Percentiles rank a stretch among this genome's conserved stretches.
These are phyloP conservation scores for Chaetothyriales sp. DNA, from an alignment of 2,329 filamentous ascomycete genomes.

Conservation along the genomic window DNA sequence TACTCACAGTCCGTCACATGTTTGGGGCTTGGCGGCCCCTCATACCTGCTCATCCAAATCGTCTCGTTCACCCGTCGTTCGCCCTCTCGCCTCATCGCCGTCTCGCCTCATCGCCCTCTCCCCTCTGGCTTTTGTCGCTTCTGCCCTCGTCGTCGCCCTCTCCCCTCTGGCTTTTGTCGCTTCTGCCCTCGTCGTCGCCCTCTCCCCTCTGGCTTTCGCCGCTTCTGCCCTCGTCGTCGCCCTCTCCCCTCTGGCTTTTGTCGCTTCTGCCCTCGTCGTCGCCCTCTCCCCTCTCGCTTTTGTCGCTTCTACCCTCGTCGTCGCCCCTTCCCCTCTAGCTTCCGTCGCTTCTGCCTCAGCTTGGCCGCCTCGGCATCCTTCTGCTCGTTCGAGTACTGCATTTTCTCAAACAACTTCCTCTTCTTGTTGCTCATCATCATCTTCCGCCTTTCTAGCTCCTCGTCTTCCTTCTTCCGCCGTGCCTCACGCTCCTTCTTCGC, in stretches of 20 bases:
- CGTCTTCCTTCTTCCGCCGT: slow-evolving; percentile 52
- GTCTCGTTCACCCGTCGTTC: no score
- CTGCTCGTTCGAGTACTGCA: slow-evolving; percentile 90
- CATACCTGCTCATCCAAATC: no score
- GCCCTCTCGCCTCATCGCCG: no score
- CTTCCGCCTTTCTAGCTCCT: slow-evolving; percentile 84
- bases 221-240: slow-evolving; percentile 54
- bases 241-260: slow-evolving; percentile 2
- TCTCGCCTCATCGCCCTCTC: background rate
- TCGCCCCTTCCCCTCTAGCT: slow-evolving; percentile 47
- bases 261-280: background rate
- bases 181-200: no score
- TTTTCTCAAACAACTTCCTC: slow-evolving; percentile 93
- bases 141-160: no score
- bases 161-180: slow-evolving; percentile 82
- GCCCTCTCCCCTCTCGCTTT: no score
- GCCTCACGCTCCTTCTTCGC: slow-evolving; percentile 55
- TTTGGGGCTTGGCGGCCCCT: no score
- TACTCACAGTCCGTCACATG: no score
- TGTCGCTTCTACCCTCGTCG: no score
- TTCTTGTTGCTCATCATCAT: slow-evolving; percentile 99
- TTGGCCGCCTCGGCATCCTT: slow-evolving; percentile 81
- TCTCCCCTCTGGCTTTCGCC: slow-evolving; percentile 82
- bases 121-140: slow-evolving; percentile 82
- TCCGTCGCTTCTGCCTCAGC: slow-evolving; percentile 78